These are phyloP conservation scores for Trametes polyzona DNA, from an alignment of 1,284 basidiomycete species.

Conservation along the genomic window DNA sequence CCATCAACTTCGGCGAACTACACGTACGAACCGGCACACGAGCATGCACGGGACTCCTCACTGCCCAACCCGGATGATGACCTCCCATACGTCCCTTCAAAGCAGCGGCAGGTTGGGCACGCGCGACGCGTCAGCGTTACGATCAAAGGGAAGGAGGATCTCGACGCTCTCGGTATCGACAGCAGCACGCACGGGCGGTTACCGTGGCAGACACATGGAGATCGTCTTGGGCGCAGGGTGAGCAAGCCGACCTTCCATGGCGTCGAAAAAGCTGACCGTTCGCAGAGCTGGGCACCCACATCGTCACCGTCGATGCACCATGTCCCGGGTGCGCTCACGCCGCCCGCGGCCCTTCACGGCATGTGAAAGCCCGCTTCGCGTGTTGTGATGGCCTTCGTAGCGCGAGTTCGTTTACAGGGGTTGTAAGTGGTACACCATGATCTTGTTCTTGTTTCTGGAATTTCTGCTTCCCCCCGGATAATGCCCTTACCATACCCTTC, in stretches of 20 bases:
- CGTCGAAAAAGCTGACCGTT: not conserved
- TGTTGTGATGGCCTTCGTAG: too few species aligned
- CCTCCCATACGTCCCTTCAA: constrained; percentile 33
- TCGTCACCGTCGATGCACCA: constrained; percentile 23
- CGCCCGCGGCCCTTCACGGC: constrained; percentile 14
- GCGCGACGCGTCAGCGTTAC: constrained; percentile 35
- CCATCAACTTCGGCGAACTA: not conserved
- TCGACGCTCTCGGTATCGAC: constrained; percentile 31
- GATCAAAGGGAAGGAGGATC: constrained; percentile 33
- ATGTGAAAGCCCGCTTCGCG: too few species aligned
- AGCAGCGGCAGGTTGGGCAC: constrained; percentile 31
- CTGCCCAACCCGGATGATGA: constrained; percentile 22
- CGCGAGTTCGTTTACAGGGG: too few species aligned
- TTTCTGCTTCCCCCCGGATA: too few species aligned
- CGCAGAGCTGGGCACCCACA: constrained; percentile 32
- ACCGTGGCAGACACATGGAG: constrained; percentile 30
- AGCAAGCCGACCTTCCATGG: not conserved
- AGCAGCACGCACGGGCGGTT: constrained; percentile 14
- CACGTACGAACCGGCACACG: not conserved
- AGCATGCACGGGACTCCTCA: constrained; percentile 2
- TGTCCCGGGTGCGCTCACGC: constrained; percentile 3
- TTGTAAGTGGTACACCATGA: too few species aligned
- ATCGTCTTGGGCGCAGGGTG: constrained; percentile 25
- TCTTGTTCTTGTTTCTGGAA: too few species aligned
- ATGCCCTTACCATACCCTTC: too few species aligned